phyloP scores from a whole-genome alignment of 306 rosid species.

The Begonia loranthoides region DNA sequence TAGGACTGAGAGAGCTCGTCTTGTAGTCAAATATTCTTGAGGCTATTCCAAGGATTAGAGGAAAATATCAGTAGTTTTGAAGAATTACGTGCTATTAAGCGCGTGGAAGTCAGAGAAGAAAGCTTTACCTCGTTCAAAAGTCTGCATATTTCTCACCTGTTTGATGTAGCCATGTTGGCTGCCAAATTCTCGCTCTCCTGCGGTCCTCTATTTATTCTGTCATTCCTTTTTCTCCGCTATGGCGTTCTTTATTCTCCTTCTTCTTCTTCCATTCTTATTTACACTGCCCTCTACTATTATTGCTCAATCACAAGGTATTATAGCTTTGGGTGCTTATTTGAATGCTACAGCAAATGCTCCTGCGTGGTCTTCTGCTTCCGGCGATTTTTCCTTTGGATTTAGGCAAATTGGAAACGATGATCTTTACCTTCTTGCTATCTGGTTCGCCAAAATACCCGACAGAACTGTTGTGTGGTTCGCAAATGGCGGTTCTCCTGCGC shows the following conservation, averaged over 20 bases:
- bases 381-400: conserved; percentile 7
- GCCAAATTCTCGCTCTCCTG: too few species aligned
- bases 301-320: background rate
- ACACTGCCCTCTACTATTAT: background rate
- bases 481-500: conserved; percentile 16
- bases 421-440: conserved; percentile 23
- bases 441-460: conserved; percentile 28
- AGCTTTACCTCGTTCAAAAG: too few species aligned
- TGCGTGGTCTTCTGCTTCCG: conserved; percentile 1
- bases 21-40: conserved; percentile 23
- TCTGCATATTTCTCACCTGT: too few species aligned
- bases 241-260: background rate
- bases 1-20: too few species aligned
- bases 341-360: background rate
- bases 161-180: too few species aligned
- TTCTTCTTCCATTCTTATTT: background rate
- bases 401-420: background rate
- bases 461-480: conserved; percentile 42
- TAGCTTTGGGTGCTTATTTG: background rate
- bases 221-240: too few species aligned
- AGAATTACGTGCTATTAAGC: too few species aligned
- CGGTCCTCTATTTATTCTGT: too few species aligned
- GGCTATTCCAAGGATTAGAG: conserved; percentile 15
- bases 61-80: too few species aligned
- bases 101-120: too few species aligned